These are phyloP conservation scores for Pseudopyrenochaeta lycopersici DNA, from an alignment of 2,329 filamentous ascomycete genomes.

Conservation along the genomic window DNA sequence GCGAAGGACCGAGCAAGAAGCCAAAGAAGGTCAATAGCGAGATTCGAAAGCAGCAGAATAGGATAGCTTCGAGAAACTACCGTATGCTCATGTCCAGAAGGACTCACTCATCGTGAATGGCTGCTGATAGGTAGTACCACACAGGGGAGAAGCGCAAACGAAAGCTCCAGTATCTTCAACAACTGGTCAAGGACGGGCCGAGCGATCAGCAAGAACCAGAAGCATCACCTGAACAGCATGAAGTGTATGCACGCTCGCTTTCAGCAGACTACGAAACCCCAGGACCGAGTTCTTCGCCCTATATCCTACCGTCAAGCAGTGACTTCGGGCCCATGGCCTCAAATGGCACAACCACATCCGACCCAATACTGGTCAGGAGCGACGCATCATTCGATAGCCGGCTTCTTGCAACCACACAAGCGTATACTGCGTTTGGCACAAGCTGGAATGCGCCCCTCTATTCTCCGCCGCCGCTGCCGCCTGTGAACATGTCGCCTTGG, in stretches of 20 bases:
- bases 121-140: conserved; percentile 11
- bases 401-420: conserved; percentile 13
- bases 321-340: conserved; percentile 12
- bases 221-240: conserved; percentile 19
- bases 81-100: conserved; percentile 26
- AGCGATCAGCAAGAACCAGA: conserved; percentile 22
- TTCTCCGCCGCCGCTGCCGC: conserved; percentile 17
- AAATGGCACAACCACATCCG: conserved; percentile 15
- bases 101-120: neutral
- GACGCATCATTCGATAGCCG: conserved; percentile 20
- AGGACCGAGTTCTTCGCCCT: conserved; percentile 11
- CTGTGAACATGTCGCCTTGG: conserved; percentile 24
- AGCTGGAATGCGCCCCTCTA: conserved; percentile 28
- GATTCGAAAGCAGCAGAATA: conserved; percentile 48
- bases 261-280: conserved; percentile 25
- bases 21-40: conserved; percentile 48
- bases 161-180: conserved; percentile 48
- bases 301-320: conserved; percentile 17
- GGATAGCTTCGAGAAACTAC: conserved; percentile 50
- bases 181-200: conserved; percentile 38
- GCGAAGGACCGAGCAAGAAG: conserved; percentile 26
- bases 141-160: conserved; percentile 49
- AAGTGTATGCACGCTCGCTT: conserved; percentile 21
- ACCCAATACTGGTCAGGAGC: conserved; percentile 14
- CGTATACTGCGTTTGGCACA: conserved; percentile 20